phyloP scores from a whole-genome alignment of 345 rosid genomes.

The Viola odorata region DNA sequence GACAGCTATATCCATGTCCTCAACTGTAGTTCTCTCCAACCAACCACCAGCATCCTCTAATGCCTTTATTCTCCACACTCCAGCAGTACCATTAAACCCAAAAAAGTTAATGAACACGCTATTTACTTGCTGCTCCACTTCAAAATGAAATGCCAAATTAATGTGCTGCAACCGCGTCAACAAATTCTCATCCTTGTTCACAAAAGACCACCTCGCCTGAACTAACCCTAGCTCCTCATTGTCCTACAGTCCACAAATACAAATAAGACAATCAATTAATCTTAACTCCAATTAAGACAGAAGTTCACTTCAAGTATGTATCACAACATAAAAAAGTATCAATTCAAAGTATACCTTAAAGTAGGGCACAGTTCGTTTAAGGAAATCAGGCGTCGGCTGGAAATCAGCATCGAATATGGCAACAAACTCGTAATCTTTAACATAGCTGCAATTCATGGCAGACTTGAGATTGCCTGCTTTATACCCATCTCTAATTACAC shows the following conservation, averaged over 20 bases:
- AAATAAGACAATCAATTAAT: not conserved
- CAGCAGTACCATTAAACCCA: conserved; percentile 95
- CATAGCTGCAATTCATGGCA: conserved; percentile 89
- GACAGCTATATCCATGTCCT: conserved; percentile 97
- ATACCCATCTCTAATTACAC: conserved; percentile 80
- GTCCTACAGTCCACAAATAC: conserved; percentile 35
- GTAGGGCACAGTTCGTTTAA: conserved; percentile 76
- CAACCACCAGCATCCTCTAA: conserved; percentile 94
- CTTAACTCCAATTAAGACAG: too few relatives aligned
- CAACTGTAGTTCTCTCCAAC: conserved; percentile 94
- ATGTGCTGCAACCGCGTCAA: conserved; percentile 82
- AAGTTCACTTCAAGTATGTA: not conserved
- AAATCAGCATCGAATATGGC: conserved; percentile 96
- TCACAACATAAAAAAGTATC: too few relatives aligned
- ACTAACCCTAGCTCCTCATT: conserved; percentile 78
- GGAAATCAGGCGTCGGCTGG: conserved; percentile 82
- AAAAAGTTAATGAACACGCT: conserved; percentile 77
- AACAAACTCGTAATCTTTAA: conserved; percentile 83
- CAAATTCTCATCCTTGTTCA: conserved; percentile 86
- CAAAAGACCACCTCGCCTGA: conserved; percentile 95
- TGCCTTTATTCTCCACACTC: conserved; percentile 94
- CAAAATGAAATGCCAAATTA: conserved; percentile 85
- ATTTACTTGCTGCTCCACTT: conserved; percentile 96
- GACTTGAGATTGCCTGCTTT: conserved; percentile 98
- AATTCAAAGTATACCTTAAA: conserved; percentile 45